Conservation (phyloP, 2,329 filamentous ascomycete genomes). For the Ophiosphaerella narmari region DNA sequence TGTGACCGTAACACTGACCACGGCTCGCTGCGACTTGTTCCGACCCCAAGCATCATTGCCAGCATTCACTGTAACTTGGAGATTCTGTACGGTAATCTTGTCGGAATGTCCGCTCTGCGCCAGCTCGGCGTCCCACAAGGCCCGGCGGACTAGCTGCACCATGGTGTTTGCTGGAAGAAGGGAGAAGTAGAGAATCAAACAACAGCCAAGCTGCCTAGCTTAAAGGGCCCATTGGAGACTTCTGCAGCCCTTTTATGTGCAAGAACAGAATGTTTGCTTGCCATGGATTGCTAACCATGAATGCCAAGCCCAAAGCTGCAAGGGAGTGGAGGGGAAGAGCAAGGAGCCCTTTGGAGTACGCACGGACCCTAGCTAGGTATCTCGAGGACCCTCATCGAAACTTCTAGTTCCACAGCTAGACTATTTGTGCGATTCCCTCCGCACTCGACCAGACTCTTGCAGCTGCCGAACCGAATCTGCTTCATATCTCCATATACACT, state of each 20-base stretch:
- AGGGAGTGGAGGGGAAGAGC: neutral
- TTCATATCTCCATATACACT: constrained; percentile 7
- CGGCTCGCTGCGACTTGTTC: constrained; percentile 63
- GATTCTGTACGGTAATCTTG: constrained; percentile 64
- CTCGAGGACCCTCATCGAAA: constrained; percentile 35
- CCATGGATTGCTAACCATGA: neutral
- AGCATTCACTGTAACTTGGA: constrained; percentile 62
- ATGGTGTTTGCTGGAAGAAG: constrained; percentile 5
- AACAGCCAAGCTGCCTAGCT: no score
- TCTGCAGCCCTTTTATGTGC: no score
- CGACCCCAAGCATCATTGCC: constrained; percentile 73
- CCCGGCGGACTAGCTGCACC: constrained; percentile 19
- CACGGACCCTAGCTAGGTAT: constrained; percentile 10
- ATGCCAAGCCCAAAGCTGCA: neutral
- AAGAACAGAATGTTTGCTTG: no score
- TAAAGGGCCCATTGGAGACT: no score
- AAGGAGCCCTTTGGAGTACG: constrained; percentile 30
- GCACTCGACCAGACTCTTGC: constrained; percentile 7
- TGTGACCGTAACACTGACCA: constrained; percentile 64
- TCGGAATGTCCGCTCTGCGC: constrained; percentile 34
- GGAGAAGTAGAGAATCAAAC: no score
- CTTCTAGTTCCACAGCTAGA: constrained; percentile 40
- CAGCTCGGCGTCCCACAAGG: constrained; percentile 26
- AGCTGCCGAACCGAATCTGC: neutral
- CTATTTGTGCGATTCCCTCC: constrained; percentile 38